Base-by-base conservation (phyloP, 106 monocot genomes). In the Vanilla planifolia region DNA sequence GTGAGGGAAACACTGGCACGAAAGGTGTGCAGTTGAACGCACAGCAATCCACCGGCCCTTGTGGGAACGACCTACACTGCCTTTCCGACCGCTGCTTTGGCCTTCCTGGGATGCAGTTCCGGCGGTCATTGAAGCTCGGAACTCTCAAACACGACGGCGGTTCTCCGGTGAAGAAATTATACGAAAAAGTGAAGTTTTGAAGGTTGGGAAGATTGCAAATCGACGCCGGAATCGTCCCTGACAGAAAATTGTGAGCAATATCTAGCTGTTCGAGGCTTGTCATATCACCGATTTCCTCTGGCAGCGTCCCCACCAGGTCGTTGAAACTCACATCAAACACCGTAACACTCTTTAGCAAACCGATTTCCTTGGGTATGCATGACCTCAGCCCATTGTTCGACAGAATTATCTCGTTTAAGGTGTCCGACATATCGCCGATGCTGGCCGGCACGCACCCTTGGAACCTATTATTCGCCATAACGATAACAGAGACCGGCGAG, bases 271-370 rank as follows among this genome's bases (percentile, higher is more conserved):
- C 73, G 16, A 85, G 45, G 57, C 68, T 80, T 51, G 51, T 33
- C 85, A 80, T 63, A 14, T 36, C 34, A 2, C 66, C 76, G 16
- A 85, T 70, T 51, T 52, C 55, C 13, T 61, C 67, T 34, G 85
- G 85, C 65, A 85, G 50, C 58, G 72, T 62, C 25, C 85, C 85
- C 4, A 70, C 22, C 5, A 85, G 67, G 44, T 76, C 34, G 71
- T 89, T 85, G 61, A 81, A 85, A 56, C 89, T 89, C 8, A 89
- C 59, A 51, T 89, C 89, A 36, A 89, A 65, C 29, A 89, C 85
- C 0, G 89, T 89, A 48, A 89, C 40, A 24, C 76, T 67, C 51
- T 56, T 63, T 19, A 89, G 60, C 33, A 66, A 35, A 1, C 85
- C 85, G 17, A 85, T 76, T 61, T 73, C 73, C 2, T 60, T 41